Percentiles rank a stretch among this genome's conserved stretches.
Conservation (phyloP, 2,329 filamentous ascomycete species). For the Xylariaceae sp. region DNA sequence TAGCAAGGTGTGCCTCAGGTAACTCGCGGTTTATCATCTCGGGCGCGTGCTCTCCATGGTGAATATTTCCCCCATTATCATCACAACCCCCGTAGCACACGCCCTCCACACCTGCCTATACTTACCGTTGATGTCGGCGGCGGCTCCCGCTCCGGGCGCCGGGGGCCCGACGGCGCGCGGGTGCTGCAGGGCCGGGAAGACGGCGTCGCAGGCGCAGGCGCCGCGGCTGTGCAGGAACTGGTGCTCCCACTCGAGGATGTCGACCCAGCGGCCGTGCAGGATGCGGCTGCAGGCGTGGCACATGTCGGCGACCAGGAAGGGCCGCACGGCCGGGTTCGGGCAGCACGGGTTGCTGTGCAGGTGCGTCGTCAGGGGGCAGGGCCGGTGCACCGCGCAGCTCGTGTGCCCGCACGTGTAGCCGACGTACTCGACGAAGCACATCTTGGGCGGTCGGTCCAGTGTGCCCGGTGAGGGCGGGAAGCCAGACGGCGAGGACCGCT, state of each 20-base stretch:
- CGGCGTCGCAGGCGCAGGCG: slow-evolving; percentile 29
- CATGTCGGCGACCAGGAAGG: slow-evolving; percentile 26
- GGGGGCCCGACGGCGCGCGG: slow-evolving; percentile 20
- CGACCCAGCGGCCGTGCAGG: slow-evolving; percentile 30
- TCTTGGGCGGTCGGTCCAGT: slow-evolving; percentile 21
- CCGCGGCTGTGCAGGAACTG: slow-evolving; percentile 38
- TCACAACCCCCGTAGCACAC: too few species aligned
- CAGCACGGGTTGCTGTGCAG: slow-evolving; percentile 29
- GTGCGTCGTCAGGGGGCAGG: slow-evolving; percentile 36
- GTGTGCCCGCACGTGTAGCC: slow-evolving; percentile 42
- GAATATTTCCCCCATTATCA: too few species aligned
- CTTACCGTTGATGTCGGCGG: too few species aligned
- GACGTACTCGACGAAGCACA: slow-evolving; percentile 40
- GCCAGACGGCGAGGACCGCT: background rate
- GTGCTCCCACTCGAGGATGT: slow-evolving; percentile 35
- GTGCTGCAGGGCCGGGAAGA: slow-evolving; percentile 28
- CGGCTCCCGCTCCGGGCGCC: too few species aligned
- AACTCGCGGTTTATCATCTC: too few species aligned
- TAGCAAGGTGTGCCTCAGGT: too few species aligned
- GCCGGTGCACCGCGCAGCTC: slow-evolving; percentile 29
- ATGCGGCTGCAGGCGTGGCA: slow-evolving; percentile 31
- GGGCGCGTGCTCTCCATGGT: too few species aligned
- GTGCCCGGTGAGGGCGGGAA: background rate
- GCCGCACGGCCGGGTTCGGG: slow-evolving; percentile 19
- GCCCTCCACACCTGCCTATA: too few species aligned